Conservation (phyloP, 805 yeast genomes). For the Naumovozyma baii region DNA sequence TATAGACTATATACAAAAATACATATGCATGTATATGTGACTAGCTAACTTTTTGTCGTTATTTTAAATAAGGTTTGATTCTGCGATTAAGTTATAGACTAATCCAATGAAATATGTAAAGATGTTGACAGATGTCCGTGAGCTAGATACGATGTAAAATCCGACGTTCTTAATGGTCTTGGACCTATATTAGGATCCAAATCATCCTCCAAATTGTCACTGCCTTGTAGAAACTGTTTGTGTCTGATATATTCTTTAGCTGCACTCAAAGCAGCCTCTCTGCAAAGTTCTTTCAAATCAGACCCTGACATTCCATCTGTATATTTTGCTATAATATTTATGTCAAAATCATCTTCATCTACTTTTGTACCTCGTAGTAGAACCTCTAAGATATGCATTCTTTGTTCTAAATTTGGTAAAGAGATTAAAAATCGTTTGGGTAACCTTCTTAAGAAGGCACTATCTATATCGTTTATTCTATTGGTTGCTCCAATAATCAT, state of each 20-base stretch:
- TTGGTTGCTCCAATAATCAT: constrained; percentile 92
- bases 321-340: constrained; percentile 46
- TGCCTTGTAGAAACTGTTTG: constrained; percentile 37
- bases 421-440: constrained; percentile 80
- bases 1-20: no score
- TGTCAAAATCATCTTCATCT: constrained; percentile 46
- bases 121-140: no score
- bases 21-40: no score
- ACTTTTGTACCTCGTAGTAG: constrained; percentile 56
- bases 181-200: constrained; percentile 35
- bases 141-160: constrained; percentile 36
- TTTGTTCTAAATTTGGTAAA: constrained; percentile 59
- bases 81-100: no score
- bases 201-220: constrained; percentile 6
- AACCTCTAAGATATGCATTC: constrained; percentile 60
- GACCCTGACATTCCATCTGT: constrained; percentile 83
- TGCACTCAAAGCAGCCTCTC: constrained; percentile 87
- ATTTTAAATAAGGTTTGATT: no score
- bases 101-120: no score
- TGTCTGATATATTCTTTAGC: constrained; percentile 73
- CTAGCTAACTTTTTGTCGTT: no score
- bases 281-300: constrained; percentile 80
- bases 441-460: constrained; percentile 84
- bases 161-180: constrained; percentile 55
- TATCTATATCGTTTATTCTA: constrained; percentile 82